A percentile compares a stretch with the other conserved stretches of the same genome.
Evolutionary conservation across 2,329 filamentous ascomycete genomes (phyloP).

Genomic region (Coniochaeta sp.): DNA sequence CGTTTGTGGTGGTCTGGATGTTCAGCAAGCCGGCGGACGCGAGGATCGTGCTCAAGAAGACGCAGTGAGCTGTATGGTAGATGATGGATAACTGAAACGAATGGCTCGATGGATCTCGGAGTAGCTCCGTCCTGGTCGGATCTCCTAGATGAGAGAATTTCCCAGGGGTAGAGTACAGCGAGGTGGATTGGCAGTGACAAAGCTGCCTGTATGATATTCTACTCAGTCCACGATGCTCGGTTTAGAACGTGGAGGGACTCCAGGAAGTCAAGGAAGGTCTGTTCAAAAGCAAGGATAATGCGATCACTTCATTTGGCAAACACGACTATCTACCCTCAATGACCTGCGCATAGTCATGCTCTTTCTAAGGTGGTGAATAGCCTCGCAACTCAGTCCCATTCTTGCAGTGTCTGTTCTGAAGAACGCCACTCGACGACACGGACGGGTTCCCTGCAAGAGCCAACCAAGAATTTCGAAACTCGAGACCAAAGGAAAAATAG

Average conservation of each 20-base stretch:
- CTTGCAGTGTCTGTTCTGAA: not conserved
- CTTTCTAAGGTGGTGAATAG: not conserved
- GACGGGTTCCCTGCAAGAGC: not conserved
- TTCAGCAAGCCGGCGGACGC: conserved; percentile 48
- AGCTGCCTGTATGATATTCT: not conserved
- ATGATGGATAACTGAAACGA: not conserved
- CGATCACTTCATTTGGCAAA: not conserved
- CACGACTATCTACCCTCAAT: not conserved
- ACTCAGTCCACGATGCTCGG: not conserved
- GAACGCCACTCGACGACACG: not conserved
- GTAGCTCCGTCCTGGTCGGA: not conserved
- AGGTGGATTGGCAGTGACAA: not conserved
- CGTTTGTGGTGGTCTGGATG: conserved; percentile 83
- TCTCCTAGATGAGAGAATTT: not conserved
- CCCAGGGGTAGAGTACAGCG: not conserved
- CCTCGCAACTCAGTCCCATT: not conserved
- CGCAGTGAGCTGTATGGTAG: conserved; percentile 25
- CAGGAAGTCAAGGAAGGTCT: not conserved
- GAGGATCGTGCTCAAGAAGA: conserved; percentile 35
- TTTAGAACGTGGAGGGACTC: not conserved
- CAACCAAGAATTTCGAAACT: not conserved
- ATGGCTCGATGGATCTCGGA: not conserved
- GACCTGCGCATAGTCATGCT: not conserved
- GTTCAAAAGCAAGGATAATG: not conserved
- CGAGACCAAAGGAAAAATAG: not conserved